These are phyloP conservation scores for Filobasidium wieringae DNA, from an alignment of 768 basidiomycete species.

Conservation along the genomic window DNA sequence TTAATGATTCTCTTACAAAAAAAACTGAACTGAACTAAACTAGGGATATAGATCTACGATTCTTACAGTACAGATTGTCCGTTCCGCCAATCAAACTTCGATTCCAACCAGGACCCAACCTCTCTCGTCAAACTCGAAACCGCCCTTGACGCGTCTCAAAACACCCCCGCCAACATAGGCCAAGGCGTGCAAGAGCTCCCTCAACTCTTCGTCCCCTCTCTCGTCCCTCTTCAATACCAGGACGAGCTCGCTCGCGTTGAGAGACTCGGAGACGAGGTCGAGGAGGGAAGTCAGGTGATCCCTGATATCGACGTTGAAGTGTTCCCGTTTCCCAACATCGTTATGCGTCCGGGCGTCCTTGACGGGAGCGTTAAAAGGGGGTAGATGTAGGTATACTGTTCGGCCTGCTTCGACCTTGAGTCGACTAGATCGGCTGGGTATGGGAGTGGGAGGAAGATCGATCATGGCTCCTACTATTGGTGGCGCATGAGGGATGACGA, in stretches of 20 bases:
- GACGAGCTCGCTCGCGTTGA: slow-evolving; percentile 27
- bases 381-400: slow-evolving; percentile 4
- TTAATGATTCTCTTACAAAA: too few species aligned
- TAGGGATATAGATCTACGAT: too few species aligned
- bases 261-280: slow-evolving; percentile 30
- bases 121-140: slow-evolving; percentile 32
- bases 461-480: slow-evolving; percentile 27
- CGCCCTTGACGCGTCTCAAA: slow-evolving; percentile 24
- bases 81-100: slow-evolving; percentile 20
- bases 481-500: slow-evolving; percentile 27
- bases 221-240: slow-evolving; percentile 30
- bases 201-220: slow-evolving; percentile 24
- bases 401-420: slow-evolving; percentile 2
- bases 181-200: slow-evolving; percentile 30
- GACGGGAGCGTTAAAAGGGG: not conserved
- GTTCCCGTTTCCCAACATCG: not conserved
- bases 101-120: slow-evolving; percentile 37
- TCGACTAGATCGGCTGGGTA: not conserved
- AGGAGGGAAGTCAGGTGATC: slow-evolving; percentile 34
- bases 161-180: slow-evolving; percentile 35
- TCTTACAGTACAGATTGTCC: too few species aligned
- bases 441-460: slow-evolving; percentile 16
- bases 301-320: slow-evolving; percentile 24
- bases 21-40: too few species aligned
- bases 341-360: not conserved